Percentiles rank a stretch among this genome's conserved stretches.
phyloP scores from a whole-genome alignment of 768 basidiomycete genomes.

The Symmetrospora coprosmae region DNA sequence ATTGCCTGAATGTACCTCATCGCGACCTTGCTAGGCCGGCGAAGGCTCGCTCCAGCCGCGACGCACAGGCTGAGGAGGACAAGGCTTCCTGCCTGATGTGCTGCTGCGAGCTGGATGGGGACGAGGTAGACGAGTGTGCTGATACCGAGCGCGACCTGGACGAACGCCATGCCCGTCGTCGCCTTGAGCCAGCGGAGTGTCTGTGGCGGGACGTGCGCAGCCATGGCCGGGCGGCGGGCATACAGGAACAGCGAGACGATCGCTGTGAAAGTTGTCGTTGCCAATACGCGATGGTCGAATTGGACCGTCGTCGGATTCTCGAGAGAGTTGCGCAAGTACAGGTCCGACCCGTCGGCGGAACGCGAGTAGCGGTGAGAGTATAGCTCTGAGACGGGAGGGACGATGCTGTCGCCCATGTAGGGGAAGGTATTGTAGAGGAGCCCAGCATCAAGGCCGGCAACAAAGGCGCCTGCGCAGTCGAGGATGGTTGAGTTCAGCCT shows the following conservation, averaged over 20 bases:
- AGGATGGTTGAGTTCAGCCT: background rate
- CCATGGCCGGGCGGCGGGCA: constrained; percentile 38
- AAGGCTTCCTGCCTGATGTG: constrained; percentile 91
- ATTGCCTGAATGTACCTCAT: constrained; percentile 4
- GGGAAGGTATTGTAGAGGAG: constrained; percentile 98
- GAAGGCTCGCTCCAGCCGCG: constrained; percentile 56
- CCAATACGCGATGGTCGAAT: constrained; percentile 86
- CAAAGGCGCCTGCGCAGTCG: constrained; percentile 64
- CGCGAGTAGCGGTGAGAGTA: constrained; percentile 63
- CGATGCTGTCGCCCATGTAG: constrained; percentile 74
- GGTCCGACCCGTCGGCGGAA: constrained; percentile 52
- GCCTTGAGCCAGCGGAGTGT: constrained; percentile 49
- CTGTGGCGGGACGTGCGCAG: constrained; percentile 21
- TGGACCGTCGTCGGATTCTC: constrained; percentile 98
- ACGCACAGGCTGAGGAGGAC: constrained; percentile 68
- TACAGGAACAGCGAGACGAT: constrained; percentile 48
- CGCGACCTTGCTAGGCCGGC: constrained; percentile 43
- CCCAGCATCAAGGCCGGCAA: constrained; percentile 93
- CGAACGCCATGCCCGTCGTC: constrained; percentile 36
- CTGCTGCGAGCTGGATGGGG: constrained; percentile 76
- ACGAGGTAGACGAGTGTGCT: constrained; percentile 82
- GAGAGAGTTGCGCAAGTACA: constrained; percentile 91
- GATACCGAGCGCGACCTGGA: constrained; percentile 64
- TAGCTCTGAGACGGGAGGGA: constrained; percentile 69
- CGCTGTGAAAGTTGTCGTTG: constrained; percentile 40